phyloP scores from a whole-genome alignment of 2,329 filamentous ascomycete genomes.

The Ophiostoma triangulosporum region DNA sequence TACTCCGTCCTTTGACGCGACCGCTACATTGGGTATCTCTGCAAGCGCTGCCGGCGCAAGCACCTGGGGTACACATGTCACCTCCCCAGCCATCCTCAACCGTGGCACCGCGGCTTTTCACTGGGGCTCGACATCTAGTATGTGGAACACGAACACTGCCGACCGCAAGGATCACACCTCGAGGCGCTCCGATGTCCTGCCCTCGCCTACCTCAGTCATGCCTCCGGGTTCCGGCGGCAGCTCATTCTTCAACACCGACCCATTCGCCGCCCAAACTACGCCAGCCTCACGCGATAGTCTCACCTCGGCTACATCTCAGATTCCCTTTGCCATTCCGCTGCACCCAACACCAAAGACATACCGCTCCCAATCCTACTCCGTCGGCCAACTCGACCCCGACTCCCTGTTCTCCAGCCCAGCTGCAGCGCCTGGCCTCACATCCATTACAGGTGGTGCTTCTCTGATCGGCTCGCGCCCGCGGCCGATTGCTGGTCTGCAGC shows the following conservation, averaged over 20 bases:
- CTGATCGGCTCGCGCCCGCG: conserved; percentile 36
- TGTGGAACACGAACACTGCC: conserved; percentile 51
- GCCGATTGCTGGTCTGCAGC: conserved; percentile 53
- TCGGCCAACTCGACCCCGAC: conserved; percentile 74
- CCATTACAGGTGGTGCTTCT: conserved; percentile 32
- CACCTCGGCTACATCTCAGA: conserved; percentile 39
- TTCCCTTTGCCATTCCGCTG: conserved; percentile 76
- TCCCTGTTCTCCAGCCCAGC: conserved; percentile 53
- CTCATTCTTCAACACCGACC: conserved; percentile 37
- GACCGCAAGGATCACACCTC: conserved; percentile 67
- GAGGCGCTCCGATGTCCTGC: conserved; percentile 60
- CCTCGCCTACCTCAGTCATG: conserved; percentile 55
- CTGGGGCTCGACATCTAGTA: conserved; percentile 54
- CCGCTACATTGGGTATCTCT: conserved; percentile 20
- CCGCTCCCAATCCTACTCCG: conserved; percentile 91
- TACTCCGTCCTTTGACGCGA: conserved; percentile 58
- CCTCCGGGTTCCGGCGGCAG: conserved; percentile 30
- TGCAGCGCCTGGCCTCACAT: conserved; percentile 22
- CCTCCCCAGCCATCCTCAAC: conserved; percentile 32
- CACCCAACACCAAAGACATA: conserved; percentile 88
- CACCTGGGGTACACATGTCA: conserved; percentile 41
- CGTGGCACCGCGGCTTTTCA: conserved; percentile 42
- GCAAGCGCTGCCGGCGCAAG: background rate
- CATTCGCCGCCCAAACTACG: conserved; percentile 33
- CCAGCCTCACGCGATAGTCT: conserved; percentile 36